Evolutionary conservation across 805 yeast species (phyloP), one percentile per base, ranked within the genome.

Genomic region (Wickerhamomyces alni): DNA sequence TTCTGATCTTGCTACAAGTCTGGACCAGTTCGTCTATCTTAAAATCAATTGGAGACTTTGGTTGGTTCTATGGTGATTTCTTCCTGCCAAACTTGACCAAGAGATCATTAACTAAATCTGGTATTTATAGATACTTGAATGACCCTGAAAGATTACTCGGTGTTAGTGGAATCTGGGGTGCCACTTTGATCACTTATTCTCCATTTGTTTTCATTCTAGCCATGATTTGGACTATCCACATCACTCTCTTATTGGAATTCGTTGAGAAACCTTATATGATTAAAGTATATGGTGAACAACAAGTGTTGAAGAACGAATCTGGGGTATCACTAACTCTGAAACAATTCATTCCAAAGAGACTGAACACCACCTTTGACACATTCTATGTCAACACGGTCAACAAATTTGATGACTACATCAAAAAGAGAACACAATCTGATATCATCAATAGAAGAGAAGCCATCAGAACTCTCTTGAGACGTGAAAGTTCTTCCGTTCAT

Each of bases 31-130:
- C 69, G 18, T 82, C 87, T 24, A 82, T 84, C 28, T 70, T 78
- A 46, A 75, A 75, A 33, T 77, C 84, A 36, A 77, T 85, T 47
- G 91, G 91, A 2, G 82, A 82, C 44, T 83, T 80, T 59, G 93
- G 94, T n/a, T 85, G 93, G 93, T 85, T 84, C 52, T 85, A 81
- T 58, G 94, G 95, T 41, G 95, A 85, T 58, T 85, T 85, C 61
- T 85, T 84, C 60, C 63, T 82, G 42, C 77, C 83, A 28, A 73
- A 69, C 38, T 65, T 72, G 16, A 62, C 70, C 17, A 66, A 66
- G 18, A 67, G 66, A 40, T 61, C 73, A 8, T 66, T 85, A 48
- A 78, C 89, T 0, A 81, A 81, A 46, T 82, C 85, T 26, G 95
- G 95, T 36, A 84, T 85, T 30, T 85, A 85, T 56, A 74, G 91